Conservation (phyloP, 768 basidiomycete species). For the Trametes cubensis region DNA sequence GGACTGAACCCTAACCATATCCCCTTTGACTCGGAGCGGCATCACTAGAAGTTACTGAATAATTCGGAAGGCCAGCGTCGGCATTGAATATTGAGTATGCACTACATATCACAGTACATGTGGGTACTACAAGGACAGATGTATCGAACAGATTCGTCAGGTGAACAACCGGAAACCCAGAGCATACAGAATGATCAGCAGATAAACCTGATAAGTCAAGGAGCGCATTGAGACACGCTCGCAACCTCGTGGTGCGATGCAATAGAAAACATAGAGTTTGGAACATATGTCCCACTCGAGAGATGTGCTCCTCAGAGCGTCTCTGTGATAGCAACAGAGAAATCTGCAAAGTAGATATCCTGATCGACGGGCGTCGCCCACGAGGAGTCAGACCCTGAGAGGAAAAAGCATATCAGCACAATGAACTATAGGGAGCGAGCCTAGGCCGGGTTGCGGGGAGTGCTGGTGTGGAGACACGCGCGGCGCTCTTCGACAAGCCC, state of each 20-base stretch:
- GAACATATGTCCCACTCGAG: background rate
- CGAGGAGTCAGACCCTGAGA: constrained; percentile 45
- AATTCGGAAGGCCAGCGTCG: too few relatives aligned
- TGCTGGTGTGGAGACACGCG: background rate
- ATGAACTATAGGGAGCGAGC: constrained; percentile 16
- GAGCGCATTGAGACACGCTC: background rate
- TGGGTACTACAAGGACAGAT: too few relatives aligned
- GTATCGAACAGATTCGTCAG: too few relatives aligned
- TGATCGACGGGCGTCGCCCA: constrained; percentile 68
- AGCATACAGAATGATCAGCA: background rate
- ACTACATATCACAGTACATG: too few relatives aligned
- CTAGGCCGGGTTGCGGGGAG: background rate
- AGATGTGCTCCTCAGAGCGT: constrained; percentile 34
- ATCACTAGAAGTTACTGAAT: too few relatives aligned
- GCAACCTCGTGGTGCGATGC: constrained; percentile 1
- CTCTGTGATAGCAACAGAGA: constrained; percentile 64
- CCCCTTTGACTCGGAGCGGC: too few relatives aligned
- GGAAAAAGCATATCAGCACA: constrained; percentile 9
- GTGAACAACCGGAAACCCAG: background rate
- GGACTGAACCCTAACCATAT: background rate
- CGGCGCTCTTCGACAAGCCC: background rate
- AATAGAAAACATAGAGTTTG: background rate
- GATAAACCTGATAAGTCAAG: constrained; percentile 11
- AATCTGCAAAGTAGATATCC: constrained; percentile 66
- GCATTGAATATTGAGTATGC: too few relatives aligned